phyloP scores from a whole-genome alignment of 2,329 filamentous ascomycete genomes.

The Ilyonectria mors-panacis region DNA sequence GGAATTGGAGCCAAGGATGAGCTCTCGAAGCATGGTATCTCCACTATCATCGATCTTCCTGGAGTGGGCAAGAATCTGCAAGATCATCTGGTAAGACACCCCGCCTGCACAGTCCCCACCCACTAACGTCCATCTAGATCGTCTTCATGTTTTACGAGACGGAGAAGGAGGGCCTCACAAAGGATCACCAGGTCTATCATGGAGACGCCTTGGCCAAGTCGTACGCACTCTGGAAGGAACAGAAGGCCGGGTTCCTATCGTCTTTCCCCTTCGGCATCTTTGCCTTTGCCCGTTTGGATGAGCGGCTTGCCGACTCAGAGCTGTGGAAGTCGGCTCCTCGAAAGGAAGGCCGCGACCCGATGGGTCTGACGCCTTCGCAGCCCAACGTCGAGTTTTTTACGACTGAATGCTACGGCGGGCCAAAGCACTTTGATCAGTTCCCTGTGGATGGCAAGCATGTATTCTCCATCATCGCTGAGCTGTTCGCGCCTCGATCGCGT shows the following conservation, averaged over 20 bases:
- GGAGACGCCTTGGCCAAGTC: slow-evolving; percentile 65
- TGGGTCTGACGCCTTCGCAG: slow-evolving; percentile 70
- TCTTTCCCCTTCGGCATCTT: slow-evolving; percentile 76
- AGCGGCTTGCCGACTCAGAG: slow-evolving; percentile 68
- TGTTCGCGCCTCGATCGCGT: slow-evolving; percentile 71
- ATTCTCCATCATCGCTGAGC: slow-evolving; percentile 71
- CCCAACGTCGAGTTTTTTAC: slow-evolving; percentile 75
- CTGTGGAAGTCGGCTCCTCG: slow-evolving; percentile 68
- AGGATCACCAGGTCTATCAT: slow-evolving; percentile 69
- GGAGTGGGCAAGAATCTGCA: slow-evolving; percentile 67
- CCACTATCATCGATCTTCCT: slow-evolving; percentile 59
- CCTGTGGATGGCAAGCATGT: slow-evolving; percentile 67
- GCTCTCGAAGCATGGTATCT: slow-evolving; percentile 58
- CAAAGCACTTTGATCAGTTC: slow-evolving; percentile 69
- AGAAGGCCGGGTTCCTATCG: slow-evolving; percentile 71
- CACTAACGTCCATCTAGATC: slow-evolving; percentile 52
- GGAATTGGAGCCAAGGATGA: slow-evolving; percentile 65
- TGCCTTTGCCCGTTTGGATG: slow-evolving; percentile 73
- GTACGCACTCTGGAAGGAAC: slow-evolving; percentile 69
- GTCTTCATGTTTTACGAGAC: slow-evolving; percentile 75
- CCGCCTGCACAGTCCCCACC: background rate
- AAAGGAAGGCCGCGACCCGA: slow-evolving; percentile 70
- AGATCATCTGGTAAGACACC: slow-evolving; percentile 55
- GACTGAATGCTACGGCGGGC: slow-evolving; percentile 73
- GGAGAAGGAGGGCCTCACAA: slow-evolving; percentile 65